Base-by-base conservation (phyloP, 2,329 filamentous ascomycete genomes). In the Fusarium begoniae region DNA sequence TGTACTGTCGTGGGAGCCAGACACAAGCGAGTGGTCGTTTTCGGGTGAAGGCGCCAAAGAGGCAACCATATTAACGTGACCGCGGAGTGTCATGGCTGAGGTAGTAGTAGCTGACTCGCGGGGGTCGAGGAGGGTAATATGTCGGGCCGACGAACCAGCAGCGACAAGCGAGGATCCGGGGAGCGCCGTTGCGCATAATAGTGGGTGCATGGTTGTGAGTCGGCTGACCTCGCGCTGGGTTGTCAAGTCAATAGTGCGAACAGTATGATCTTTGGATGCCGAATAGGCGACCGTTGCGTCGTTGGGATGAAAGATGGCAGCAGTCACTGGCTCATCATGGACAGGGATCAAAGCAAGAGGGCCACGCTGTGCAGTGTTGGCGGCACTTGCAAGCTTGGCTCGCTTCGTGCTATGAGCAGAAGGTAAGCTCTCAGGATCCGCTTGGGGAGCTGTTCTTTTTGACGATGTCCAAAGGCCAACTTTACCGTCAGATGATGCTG, bases 91-190 rank as follows among this genome's bases (percentile, higher is more conserved):
- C 91, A 98, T 94, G 45, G 94, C 94, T 17, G 92, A 90, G 30
- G 96, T 93, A 3, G 91, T 89, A 3, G 91, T 89, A 8, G 94
- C 93, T 8, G 91, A 93, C 37, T 90, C 92, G 60, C 96, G 91
- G 8, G 96, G 96, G 82, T 99, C 96, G 75, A 98, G 90, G n/a
- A 99, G 88, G 2, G 94, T 96, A 80, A 99, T 93, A 84, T 97
- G 94, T 63, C 95, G 89, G 28, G 94, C 94, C 22, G 92, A 92
- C 5, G 94, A 97, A 67, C 95, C 96, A 28, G 94, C 92, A 6
- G 90, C 90, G 63, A 92, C 82, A 30, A 91, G 84, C 72, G 74
- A 92, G 84, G 79, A 88, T 84, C 90, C 87, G 4, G 91, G 90
- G 20, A 99, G 86, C 11, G 95, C 91, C 72, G 91, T 89, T 12